Percentiles rank a stretch among this genome's conserved stretches.
Evolutionary conservation across 1,284 basidiomycete species (phyloP).

Genomic region (Hemileia vastatrix): DNA sequence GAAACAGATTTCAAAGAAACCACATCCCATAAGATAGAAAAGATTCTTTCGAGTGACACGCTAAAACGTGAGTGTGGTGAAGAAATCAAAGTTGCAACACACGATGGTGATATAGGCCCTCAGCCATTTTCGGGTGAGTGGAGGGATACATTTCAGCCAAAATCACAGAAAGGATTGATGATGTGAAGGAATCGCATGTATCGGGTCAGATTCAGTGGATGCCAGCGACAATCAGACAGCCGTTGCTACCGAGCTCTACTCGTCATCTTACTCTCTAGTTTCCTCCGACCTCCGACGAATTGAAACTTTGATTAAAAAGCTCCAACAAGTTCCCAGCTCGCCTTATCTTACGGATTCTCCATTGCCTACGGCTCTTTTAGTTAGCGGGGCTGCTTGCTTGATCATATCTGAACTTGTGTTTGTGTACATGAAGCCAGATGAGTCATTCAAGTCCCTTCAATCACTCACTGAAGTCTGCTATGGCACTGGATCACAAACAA

Average conservation of each 20-base stretch:
- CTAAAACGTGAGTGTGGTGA: not conserved
- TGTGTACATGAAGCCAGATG: constrained; percentile 65
- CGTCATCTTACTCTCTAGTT: not conserved
- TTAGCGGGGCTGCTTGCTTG: no score
- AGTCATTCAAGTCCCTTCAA: constrained; percentile 55
- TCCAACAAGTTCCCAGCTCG: not conserved
- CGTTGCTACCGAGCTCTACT: constrained; percentile 4
- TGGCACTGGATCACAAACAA: constrained; percentile 32
- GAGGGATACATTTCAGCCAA: no score
- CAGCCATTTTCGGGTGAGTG: no score
- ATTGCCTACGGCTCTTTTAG: no score
- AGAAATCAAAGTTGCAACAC: not conserved
- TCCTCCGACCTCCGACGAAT: constrained; percentile 3
- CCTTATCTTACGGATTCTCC: not conserved
- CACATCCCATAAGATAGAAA: not conserved
- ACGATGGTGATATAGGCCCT: no score
- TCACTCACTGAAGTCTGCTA: constrained; percentile 62
- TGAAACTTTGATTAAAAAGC: not conserved
- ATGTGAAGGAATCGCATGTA: no score
- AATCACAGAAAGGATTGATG: not conserved
- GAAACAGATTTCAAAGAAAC: constrained; percentile 11
- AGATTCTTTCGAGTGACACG: not conserved
- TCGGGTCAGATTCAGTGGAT: no score
- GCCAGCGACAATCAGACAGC: no score
- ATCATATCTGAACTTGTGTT: constrained; percentile 83